phyloP scores from a whole-genome alignment of 345 rosid species.

The Raphanus sativus region DNA sequence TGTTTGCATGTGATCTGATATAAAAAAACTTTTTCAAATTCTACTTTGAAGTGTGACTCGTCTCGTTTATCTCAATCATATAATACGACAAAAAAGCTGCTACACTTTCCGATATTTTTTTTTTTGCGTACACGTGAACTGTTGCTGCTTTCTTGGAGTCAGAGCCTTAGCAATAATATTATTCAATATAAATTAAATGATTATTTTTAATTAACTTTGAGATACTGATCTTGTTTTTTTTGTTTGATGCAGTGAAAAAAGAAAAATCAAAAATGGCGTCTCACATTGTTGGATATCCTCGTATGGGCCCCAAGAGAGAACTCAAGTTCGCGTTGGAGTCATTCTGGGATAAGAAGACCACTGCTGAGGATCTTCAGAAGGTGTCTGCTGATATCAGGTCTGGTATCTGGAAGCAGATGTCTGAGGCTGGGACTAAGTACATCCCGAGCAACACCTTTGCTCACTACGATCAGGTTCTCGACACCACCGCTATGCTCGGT shows the following conservation, averaged over 20 bases:
- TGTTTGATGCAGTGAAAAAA: constrained; percentile 26
- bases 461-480: constrained; percentile 89
- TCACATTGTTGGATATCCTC: constrained; percentile 98
- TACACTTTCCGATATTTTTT: not conserved
- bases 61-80: not conserved
- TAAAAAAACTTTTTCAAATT: not conserved
- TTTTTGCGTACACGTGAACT: constrained; percentile 5
- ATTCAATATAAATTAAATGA: not conserved
- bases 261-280: constrained; percentile 64
- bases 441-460: constrained; percentile 97
- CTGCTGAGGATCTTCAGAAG: constrained; percentile 82
- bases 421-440: constrained; percentile 75
- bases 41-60: not conserved
- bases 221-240: constrained; percentile 7
- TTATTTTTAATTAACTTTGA: not conserved
- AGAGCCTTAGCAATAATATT: not conserved
- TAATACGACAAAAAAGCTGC: constrained; percentile 15
- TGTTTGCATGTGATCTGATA: not conserved
- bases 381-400: constrained; percentile 88
- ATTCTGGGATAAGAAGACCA: constrained; percentile 98
- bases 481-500: constrained; percentile 92
- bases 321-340: constrained; percentile 97
- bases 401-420: constrained; percentile 95
- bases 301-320: constrained; percentile 99
- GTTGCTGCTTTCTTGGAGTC: constrained; percentile 14